A percentile compares a stretch with the other conserved stretches of the same genome.
These are phyloP conservation scores for Candida coquimbonensis DNA, from an alignment of 805 yeast species.

Conservation along the genomic window DNA sequence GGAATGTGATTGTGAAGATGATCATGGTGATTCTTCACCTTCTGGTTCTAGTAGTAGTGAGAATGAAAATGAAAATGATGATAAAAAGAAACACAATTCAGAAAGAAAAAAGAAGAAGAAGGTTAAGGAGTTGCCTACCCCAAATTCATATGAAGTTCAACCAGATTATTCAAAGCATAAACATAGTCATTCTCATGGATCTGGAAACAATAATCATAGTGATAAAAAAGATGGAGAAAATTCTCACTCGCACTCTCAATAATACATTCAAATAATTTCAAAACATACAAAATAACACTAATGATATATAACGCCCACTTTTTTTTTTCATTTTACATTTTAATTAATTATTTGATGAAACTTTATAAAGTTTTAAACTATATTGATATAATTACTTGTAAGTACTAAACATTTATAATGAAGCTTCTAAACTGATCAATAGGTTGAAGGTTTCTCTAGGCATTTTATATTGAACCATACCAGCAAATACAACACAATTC, in stretches of 20 bases:
- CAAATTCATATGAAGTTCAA: conserved; percentile 86
- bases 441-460: conserved; percentile 75
- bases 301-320: not conserved
- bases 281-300: too few relatives aligned
- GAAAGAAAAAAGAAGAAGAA: conserved; percentile 29
- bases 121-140: conserved; percentile 33
- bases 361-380: too few relatives aligned
- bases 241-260: not conserved
- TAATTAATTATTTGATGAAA: not conserved
- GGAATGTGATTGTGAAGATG: conserved; percentile 26
- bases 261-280: too few relatives aligned
- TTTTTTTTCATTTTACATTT: not conserved
- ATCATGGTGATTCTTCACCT: conserved; percentile 18
- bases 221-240: not conserved
- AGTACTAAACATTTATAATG: conserved; percentile 14
- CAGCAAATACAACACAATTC: conserved; percentile 91
- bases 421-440: conserved; percentile 55
- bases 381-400: too few relatives aligned
- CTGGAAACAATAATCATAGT: not conserved
- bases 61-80: conserved; percentile 32
- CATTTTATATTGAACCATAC: conserved; percentile 90
- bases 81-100: conserved; percentile 17
- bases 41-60: conserved; percentile 33
- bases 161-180: conserved; percentile 44
- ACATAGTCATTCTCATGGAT: conserved; percentile 8